These are phyloP conservation scores for Mycena capillaripes DNA, from an alignment of 768 basidiomycete species.

Conservation along the genomic window DNA sequence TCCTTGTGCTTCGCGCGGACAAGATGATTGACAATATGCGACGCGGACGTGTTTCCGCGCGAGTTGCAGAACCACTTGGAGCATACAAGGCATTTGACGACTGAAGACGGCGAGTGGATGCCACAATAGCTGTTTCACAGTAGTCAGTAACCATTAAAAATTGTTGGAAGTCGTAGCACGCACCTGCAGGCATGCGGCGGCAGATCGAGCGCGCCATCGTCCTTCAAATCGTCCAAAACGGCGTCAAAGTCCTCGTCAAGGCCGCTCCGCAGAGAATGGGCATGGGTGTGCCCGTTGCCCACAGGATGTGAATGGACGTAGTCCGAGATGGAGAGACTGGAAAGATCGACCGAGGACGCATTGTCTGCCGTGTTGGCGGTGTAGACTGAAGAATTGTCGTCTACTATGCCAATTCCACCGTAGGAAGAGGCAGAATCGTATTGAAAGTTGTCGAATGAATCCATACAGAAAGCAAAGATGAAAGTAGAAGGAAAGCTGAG, in stretches of 20 bases:
- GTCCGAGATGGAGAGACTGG: conserved; percentile 77
- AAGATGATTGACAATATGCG: conserved; percentile 98
- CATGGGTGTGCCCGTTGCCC: conserved; percentile 56
- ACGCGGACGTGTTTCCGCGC: conserved; percentile 96
- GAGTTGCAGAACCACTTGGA: conserved; percentile 99
- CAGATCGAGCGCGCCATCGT: conserved; percentile 81
- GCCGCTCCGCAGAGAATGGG: conserved; percentile 46
- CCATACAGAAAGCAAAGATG: conserved; percentile 57
- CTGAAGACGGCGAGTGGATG: conserved; percentile 96
- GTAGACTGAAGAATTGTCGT: conserved; percentile 87
- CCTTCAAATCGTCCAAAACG: conserved; percentile 90
- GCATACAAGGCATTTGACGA: conserved; percentile 94
- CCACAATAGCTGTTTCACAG: conserved; percentile 86
- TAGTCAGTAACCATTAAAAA: conserved; percentile 29
- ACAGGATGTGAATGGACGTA: conserved; percentile 58
- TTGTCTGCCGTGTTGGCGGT: conserved; percentile 77
- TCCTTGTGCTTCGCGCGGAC: conserved; percentile 99
- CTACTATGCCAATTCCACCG: conserved; percentile 73
- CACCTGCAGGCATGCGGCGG: conserved; percentile 97
- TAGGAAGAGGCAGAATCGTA: conserved; percentile 89
- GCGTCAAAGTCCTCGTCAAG: conserved; percentile 92
- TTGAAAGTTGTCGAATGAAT: conserved; percentile 89
- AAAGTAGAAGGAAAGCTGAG: conserved; percentile 25
- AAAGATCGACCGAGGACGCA: conserved; percentile 74
- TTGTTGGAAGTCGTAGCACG: conserved; percentile 41